Percentiles rank a stretch among this genome's conserved stretches.
These are phyloP conservation scores for Bruguiera gymnorhiza DNA, from an alignment of 345 rosid genomes.

Conservation along the genomic window DNA sequence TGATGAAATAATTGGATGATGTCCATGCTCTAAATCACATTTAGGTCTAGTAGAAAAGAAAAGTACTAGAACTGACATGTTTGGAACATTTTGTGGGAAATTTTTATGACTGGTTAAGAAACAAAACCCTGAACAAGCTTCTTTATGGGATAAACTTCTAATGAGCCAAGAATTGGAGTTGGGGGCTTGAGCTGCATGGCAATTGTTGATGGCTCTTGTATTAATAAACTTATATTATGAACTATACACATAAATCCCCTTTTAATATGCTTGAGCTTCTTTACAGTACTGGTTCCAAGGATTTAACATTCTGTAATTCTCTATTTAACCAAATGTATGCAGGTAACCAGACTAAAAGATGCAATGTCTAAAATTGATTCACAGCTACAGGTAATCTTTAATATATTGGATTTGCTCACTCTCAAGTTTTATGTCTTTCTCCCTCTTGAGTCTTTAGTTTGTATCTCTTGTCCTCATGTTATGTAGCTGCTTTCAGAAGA, in stretches of 20 bases:
- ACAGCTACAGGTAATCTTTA: constrained; percentile 64
- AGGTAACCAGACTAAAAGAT: constrained; percentile 84
- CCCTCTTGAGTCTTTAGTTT: neutral
- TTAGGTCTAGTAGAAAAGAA: neutral
- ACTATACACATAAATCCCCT: neutral
- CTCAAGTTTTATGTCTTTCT: too few relatives aligned
- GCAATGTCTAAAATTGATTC: constrained; percentile 82
- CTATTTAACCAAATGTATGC: constrained; percentile 22
- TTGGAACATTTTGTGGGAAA: neutral
- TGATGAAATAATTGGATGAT: neutral
- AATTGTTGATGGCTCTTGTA: neutral
- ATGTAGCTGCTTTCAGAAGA: too few relatives aligned
- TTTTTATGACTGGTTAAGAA: neutral
- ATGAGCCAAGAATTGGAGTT: neutral
- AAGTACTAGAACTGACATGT: neutral
- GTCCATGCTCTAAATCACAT: neutral
- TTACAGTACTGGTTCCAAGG: neutral
- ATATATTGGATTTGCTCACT: neutral
- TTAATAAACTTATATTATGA: neutral
- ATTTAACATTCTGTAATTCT: constrained; percentile 8
- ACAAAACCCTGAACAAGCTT: neutral
- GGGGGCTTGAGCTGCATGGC: neutral
- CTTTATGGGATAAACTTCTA: neutral
- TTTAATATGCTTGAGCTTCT: constrained; percentile 2
- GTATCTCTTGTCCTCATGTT: neutral